Evolutionary conservation across 208 protist species (phyloP), one percentile per base, ranked within the genome.

Genomic region (Leishmania braziliensis): DNA sequence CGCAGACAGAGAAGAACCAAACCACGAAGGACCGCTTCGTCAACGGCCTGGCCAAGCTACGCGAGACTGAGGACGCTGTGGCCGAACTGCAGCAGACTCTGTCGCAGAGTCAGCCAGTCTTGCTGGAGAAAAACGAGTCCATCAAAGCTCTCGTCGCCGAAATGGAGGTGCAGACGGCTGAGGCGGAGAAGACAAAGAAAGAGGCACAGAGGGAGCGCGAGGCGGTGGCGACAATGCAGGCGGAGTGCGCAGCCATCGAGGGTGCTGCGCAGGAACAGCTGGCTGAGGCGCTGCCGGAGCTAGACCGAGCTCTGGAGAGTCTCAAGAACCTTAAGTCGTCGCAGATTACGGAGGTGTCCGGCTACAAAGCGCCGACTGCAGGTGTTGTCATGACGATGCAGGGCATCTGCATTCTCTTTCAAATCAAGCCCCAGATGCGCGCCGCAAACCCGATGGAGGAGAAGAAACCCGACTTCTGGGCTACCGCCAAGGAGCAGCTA

Each of bases 381-480:
- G 98, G 98, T 84, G 99, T 99, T 0, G 92, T 98, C 56, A 95
- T 99, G 89, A 99, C 99, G 18, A 98, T 99, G 96, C 97, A 99
- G 84, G 98, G 98, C 14, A 98, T 99, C 77, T 99, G 98, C 87
- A 99, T 99, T 82, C 90, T 99, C 79, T 98, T 98, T 79, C 97
- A 99, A 82, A 98, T 99, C 54, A 97, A 98, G 82, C 92, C 99
- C 26, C 91, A 98, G 63, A 98, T 99, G 92, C 93, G 98, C 69
- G 93, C 97, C 18, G 93, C 96, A 51, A 99, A 92, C 84, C 95
- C 99, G 39, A 97, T 99, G 94, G 94, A 97, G 76, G 92, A 98
- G 69, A 97, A 99, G 82, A 98, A 98, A 73, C 92, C 97, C 33
- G 98, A 99, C 90, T 99, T 99, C 89, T 99, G 98, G 98, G 93